phyloP scores from a whole-genome alignment of 805 yeast genomes.

The Pichia scutulata region DNA sequence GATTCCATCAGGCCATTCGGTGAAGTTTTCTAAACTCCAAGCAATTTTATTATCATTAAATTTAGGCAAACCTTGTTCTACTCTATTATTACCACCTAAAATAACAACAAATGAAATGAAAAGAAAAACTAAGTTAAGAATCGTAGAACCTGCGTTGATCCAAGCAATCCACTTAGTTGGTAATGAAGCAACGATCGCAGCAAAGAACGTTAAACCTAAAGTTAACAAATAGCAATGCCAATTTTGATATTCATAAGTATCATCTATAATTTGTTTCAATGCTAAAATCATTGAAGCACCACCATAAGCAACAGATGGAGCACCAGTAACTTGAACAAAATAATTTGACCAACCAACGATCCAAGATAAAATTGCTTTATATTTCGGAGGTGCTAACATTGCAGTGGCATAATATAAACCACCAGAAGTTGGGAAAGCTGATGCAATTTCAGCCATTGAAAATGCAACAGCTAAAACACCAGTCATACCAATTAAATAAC shows the following conservation, averaged over 20 bases:
- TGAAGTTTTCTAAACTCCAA: conserved; percentile 49
- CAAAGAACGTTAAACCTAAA: conserved; percentile 41
- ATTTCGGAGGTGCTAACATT: conserved; percentile 49
- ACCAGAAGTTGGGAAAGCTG: conserved; percentile 60
- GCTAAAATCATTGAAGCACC: conserved; percentile 53
- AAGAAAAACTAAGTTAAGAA: conserved; percentile 41
- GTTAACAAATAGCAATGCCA: conserved; percentile 48
- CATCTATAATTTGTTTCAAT: conserved; percentile 35
- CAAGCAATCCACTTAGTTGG: conserved; percentile 50
- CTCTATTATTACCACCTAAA: conserved; percentile 41
- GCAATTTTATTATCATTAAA: conserved; percentile 43
- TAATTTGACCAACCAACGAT: conserved; percentile 58
- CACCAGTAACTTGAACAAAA: conserved; percentile 54
- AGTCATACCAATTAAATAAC: conserved; percentile 45
- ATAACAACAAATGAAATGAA: conserved; percentile 47
- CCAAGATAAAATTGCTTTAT: conserved; percentile 52
- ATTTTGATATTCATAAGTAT: conserved; percentile 33
- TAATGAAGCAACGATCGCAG: conserved; percentile 40
- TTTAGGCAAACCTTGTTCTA: conserved; percentile 32
- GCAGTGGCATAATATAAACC: conserved; percentile 66
- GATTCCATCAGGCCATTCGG: conserved; percentile 59
- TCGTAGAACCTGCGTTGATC: conserved; percentile 43
- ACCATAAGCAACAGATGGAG: conserved; percentile 53
- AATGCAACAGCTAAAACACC: conserved; percentile 52
- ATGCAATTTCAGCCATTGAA: conserved; percentile 57